Conservation (phyloP, 202 grass and related monocot genomes). For the Zizania palustris region DNA sequence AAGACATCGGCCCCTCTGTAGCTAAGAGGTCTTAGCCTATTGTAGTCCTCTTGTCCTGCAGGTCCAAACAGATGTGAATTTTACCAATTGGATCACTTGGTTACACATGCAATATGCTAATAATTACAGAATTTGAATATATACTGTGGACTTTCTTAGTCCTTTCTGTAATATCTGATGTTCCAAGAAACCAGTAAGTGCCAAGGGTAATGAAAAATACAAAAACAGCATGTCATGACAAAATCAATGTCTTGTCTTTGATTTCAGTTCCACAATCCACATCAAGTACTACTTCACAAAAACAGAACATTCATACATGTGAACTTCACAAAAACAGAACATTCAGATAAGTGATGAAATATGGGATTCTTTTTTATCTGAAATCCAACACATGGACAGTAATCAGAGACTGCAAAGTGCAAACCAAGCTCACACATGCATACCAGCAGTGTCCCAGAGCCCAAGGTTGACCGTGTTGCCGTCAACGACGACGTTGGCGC, state of each 20-base stretch:
- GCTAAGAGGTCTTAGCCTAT: conserved; percentile 77
- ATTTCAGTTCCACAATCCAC: background rate
- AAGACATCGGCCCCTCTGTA: conserved; percentile 89
- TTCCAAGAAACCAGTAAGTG: background rate
- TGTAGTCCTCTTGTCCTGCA: conserved; percentile 86
- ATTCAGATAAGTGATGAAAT: conserved; percentile 6
- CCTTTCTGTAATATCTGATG: conserved; percentile 4
- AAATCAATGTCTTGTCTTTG: background rate
- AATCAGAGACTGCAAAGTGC: background rate
- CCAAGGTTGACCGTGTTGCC: too few species aligned
- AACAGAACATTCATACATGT: background rate
- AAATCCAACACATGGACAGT: background rate
- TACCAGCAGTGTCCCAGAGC: conserved; percentile 36
- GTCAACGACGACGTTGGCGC: too few species aligned
- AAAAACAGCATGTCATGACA: background rate
- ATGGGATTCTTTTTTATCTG: background rate
- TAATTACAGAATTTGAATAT: background rate
- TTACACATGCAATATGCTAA: background rate
- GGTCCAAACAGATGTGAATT: background rate
- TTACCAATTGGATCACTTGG: background rate
- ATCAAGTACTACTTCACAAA: background rate
- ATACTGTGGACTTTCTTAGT: background rate
- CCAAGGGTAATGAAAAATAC: background rate
- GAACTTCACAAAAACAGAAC: background rate
- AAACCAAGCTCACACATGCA: conserved; percentile 32